phyloP scores from a whole-genome alignment of 345 rosid species.

The Tarenaya hassleriana region DNA sequence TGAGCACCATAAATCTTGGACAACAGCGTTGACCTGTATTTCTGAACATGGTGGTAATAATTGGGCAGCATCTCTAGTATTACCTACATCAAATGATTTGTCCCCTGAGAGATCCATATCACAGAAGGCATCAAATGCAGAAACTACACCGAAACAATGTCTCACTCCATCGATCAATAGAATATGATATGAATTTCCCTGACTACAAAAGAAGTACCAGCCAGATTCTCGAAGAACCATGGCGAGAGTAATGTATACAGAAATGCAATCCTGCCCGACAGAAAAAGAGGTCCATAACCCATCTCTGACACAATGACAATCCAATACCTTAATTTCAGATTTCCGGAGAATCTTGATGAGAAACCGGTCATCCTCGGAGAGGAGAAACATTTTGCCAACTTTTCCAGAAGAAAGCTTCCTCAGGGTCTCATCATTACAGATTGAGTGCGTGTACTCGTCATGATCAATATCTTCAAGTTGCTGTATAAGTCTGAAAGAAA shows the following conservation, averaged over 20 bases:
- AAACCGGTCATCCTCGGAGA: conserved; percentile 37
- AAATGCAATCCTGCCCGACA: no score
- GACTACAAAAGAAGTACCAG: no score
- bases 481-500: conserved; percentile 41
- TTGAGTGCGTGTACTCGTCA: conserved; percentile 37
- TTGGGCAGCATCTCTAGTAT: conserved; percentile 41
- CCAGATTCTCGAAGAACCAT: background rate
- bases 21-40: conserved; percentile 33
- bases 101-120: no score
- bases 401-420: conserved; percentile 35
- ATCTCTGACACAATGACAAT: no score
- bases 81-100: conserved; percentile 25
- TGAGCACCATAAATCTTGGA: conserved; percentile 48
- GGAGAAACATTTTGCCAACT: conserved; percentile 35
- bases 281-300: background rate
- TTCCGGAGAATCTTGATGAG: conserved; percentile 40
- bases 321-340: conserved; percentile 47
- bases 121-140: no score
- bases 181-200: no score
- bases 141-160: no score
- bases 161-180: no score
- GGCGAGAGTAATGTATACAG: background rate
- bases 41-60: conserved; percentile 35
- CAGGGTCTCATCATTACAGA: conserved; percentile 41
- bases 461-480: conserved; percentile 36